These are phyloP conservation scores for Plicaturopsis crispa DNA, from an alignment of 768 basidiomycete genomes.

Conservation along the genomic window DNA sequence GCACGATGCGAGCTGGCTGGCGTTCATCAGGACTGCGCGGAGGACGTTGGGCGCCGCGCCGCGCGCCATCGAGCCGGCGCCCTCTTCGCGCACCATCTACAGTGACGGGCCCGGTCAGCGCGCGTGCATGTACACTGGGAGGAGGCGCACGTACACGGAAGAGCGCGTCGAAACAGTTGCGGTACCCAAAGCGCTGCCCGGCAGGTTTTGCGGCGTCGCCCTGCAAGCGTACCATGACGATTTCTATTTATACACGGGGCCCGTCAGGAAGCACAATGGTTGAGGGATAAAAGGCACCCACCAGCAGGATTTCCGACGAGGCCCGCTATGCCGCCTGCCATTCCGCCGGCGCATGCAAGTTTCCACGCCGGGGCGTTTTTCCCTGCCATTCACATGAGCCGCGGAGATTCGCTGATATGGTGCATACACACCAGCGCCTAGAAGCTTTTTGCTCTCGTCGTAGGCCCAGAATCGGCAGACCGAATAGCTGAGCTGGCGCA, in stretches of 20 bases:
- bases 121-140: constrained; percentile 2
- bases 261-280: neutral
- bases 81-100: constrained; percentile 87
- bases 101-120: constrained; percentile 2
- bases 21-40: constrained; percentile 84
- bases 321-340: constrained; percentile 86
- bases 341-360: constrained; percentile 73
- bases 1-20: constrained; percentile 85
- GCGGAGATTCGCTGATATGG: neutral
- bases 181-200: constrained; percentile 86
- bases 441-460: constrained; percentile 80
- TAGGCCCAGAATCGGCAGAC: constrained; percentile 92
- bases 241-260: constrained; percentile 34
- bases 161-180: constrained; percentile 82
- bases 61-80: constrained; percentile 62
- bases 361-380: constrained; percentile 74
- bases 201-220: constrained; percentile 86
- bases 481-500: constrained; percentile 91
- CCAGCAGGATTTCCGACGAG: constrained; percentile 86
- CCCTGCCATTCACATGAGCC: constrained; percentile 20
- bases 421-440: constrained; percentile 47
- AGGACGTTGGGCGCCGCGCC: constrained; percentile 84
- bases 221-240: constrained; percentile 84
- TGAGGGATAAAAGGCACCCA: constrained; percentile 19
- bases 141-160: constrained; percentile 53